phyloP scores from a whole-genome alignment of 2,329 filamentous ascomycete species.

The Scytalidium sp. region DNA sequence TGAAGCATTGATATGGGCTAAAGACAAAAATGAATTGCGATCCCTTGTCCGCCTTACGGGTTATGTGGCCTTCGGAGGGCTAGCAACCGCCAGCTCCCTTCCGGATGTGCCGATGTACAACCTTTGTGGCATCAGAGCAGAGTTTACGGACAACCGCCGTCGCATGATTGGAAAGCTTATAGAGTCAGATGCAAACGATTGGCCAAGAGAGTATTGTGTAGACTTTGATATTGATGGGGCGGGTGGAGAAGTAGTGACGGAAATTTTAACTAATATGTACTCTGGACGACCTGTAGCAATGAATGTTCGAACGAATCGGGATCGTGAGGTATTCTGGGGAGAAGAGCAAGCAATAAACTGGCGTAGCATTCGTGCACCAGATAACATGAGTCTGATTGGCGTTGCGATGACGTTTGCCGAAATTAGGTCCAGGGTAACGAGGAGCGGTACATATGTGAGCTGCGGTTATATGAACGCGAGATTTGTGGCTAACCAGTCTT shows the following conservation, averaged over 20 bases:
- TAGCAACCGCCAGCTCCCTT: background rate
- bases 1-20: constrained; percentile 8
- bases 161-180: constrained; percentile 1
- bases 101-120: background rate
- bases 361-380: background rate
- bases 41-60: constrained; percentile 3
- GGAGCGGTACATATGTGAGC: constrained; percentile 2
- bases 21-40: constrained; percentile 3
- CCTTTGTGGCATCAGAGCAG: constrained; percentile 5
- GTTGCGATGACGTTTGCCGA: constrained; percentile 4
- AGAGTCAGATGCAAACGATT: constrained; percentile 1
- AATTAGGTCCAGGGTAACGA: background rate
- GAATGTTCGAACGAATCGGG: constrained; percentile 7
- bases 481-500: background rate
- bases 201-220: constrained; percentile 3
- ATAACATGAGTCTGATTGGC: constrained; percentile 3
- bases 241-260: constrained; percentile 5
- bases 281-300: background rate
- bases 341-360: background rate
- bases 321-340: constrained; percentile 3
- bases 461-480: background rate
- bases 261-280: background rate
- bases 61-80: background rate
- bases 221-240: constrained; percentile 7
- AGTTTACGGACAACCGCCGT: background rate